Base-by-base conservation (phyloP, 768 basidiomycete species). In the Lactifluus rugatus region DNA sequence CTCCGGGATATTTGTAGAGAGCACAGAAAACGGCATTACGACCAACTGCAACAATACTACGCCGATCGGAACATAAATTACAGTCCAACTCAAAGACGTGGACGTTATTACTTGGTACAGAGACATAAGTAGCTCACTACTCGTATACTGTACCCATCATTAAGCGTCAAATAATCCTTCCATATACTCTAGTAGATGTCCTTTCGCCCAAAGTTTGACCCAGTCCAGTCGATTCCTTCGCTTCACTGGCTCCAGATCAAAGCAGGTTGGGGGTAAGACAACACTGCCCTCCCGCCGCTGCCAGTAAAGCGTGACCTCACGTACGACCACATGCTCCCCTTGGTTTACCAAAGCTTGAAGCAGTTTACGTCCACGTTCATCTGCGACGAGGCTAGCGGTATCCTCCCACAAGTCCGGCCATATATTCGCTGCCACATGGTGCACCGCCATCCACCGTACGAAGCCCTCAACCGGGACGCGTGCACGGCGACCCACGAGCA, bases 351-450 rank as follows among this genome's bases (percentile, higher is more conserved):
- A 69, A 16, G 74, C 75, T 63, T 72, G 73, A 58, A 88, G 66
- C 56, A 89, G 65, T 62, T 75, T 80, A 54, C 47, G 52, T 21
- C 69, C 69, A 39, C 62, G 65, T 57, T 70, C 71, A 59, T 78
- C 73, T 61, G 73, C 72, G 16, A 21, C 47, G 14, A 28, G 54
- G 13, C 7, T 23, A 5, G 36, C 21, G 8, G 11, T 9, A 42
- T 32, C 46, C 41, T 45, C 52, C 14, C 65, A 67, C 32, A 86
- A 65, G 66, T 89, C 87, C 2, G 73, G 76, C 90, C 90, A 92
- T 26, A 92, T 79, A 64, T 76, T 82, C 49, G 77, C 77, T 11
- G 92, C 82, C 23, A 93, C 69, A 66, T 94, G 92, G 66, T 93
- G 90, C 14, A 91, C 65, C 2, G 88, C 88, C 8, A 93, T 71